Conservation (phyloP, 129 eudicot genomes). For the Helichrysum umbraculigerum region DNA sequence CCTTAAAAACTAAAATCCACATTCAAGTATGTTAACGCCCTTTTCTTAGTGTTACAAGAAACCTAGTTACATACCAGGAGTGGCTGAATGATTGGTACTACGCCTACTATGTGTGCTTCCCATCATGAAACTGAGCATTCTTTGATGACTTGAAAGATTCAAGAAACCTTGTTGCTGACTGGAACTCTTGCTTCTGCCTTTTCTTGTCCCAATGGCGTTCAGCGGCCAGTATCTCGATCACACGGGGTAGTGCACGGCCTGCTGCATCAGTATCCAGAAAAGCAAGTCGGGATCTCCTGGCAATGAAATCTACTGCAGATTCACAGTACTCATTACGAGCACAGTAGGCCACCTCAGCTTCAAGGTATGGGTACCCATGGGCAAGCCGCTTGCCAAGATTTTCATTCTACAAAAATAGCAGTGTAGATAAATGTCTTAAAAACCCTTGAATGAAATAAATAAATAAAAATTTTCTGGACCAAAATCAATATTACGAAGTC, state of each 20-base stretch:
- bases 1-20: not conserved
- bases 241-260: conserved; percentile 73
- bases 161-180: conserved; percentile 61
- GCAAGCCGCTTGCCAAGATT: conserved; percentile 91
- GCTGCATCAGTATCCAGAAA: conserved; percentile 97
- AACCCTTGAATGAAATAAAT: not conserved
- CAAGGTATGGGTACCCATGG: conserved; percentile 89
- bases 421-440: not conserved
- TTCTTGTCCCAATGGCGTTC: conserved; percentile 87
- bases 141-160: conserved; percentile 82
- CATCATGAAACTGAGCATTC: conserved; percentile 89
- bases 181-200: conserved; percentile 64
- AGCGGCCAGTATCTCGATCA: conserved; percentile 67
- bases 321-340: conserved; percentile 88
- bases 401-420: conserved; percentile 53
- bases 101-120: conserved; percentile 71
- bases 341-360: conserved; percentile 96
- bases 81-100: conserved; percentile 7
- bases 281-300: conserved; percentile 94
- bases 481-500: not conserved
- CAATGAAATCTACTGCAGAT: conserved; percentile 86
- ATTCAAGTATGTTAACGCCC: not conserved
- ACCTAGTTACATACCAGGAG: conserved; percentile 26
- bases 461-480: not conserved
- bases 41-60: not conserved